phyloP scores from a whole-genome alignment of 495 filamentous ascomycete species.

The Lindgomyces ingoldianus region DNA sequence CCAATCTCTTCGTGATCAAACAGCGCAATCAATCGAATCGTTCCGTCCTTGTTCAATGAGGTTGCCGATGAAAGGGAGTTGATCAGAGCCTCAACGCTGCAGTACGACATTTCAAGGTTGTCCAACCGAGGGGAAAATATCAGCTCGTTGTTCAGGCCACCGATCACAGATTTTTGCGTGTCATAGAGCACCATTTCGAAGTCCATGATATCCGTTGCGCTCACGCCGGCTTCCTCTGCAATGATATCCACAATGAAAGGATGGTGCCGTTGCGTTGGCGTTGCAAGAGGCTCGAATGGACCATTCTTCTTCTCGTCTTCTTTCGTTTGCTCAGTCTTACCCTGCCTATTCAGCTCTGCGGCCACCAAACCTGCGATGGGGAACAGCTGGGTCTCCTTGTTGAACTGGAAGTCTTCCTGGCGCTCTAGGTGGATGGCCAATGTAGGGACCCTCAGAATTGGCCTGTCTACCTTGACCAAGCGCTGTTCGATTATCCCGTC shows the following conservation, averaged over 20 bases:
- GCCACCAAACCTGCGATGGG: slow-evolving; percentile 87
- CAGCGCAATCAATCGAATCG: slow-evolving; percentile 83
- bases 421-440: slow-evolving; percentile 92
- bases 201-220: slow-evolving; percentile 74
- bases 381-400: slow-evolving; percentile 94
- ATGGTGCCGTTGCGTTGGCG: slow-evolving; percentile 83
- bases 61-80: slow-evolving; percentile 64
- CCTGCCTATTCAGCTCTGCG: slow-evolving; percentile 79
- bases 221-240: slow-evolving; percentile 72
- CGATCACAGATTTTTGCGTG: slow-evolving; percentile 84
- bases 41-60: slow-evolving; percentile 69
- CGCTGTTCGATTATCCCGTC: slow-evolving; percentile 78
- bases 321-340: slow-evolving; percentile 49
- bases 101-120: slow-evolving; percentile 94
- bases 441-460: slow-evolving; percentile 87
- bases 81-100: slow-evolving; percentile 77
- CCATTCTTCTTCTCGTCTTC: slow-evolving; percentile 47
- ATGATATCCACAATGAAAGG: slow-evolving; percentile 81
- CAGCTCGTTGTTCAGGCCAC: slow-evolving; percentile 88
- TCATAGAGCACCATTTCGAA: slow-evolving; percentile 97
- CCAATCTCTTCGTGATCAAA: slow-evolving; percentile 99
- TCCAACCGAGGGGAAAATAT: slow-evolving; percentile 92
- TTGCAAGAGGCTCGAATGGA: slow-evolving; percentile 68
- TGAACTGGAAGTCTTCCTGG: slow-evolving; percentile 81
- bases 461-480: slow-evolving; percentile 85